phyloP scores from a whole-genome alignment of 2,329 filamentous ascomycete species.

The Talaromyces funiculosus region DNA sequence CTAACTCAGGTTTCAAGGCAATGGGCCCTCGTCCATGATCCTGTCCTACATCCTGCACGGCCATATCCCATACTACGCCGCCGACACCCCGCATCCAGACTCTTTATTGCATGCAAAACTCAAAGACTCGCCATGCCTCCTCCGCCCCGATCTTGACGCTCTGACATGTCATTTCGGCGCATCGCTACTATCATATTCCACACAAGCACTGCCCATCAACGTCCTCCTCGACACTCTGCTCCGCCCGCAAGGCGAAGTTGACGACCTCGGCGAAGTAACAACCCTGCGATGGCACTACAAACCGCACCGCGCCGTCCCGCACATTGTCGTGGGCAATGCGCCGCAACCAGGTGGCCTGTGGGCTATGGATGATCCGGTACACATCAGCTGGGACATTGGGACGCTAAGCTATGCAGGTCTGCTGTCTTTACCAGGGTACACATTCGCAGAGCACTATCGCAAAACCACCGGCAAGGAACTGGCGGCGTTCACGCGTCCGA shows the following conservation, averaged over 20 bases:
- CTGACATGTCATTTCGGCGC: conserved; percentile 54
- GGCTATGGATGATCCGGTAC: conserved; percentile 51
- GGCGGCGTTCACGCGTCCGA: conserved; percentile 51
- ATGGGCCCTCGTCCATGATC: conserved; percentile 57
- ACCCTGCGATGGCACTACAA: conserved; percentile 52
- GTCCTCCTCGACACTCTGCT: conserved; percentile 56
- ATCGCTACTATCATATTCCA: conserved; percentile 56
- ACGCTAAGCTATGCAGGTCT: conserved; percentile 58
- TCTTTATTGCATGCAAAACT: conserved; percentile 52
- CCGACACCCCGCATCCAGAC: conserved; percentile 50
- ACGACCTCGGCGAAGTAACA: conserved; percentile 45
- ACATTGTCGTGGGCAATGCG: conserved; percentile 51
- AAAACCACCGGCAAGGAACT: conserved; percentile 36
- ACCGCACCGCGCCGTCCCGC: conserved; percentile 47
- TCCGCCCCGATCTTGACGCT: conserved; percentile 43
- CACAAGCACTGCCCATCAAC: conserved; percentile 56
- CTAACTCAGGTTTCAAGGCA: conserved; percentile 39
- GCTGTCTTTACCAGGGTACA: conserved; percentile 56
- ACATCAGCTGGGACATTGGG: conserved; percentile 52
- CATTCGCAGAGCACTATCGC: conserved; percentile 50
- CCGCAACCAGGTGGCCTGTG: conserved; percentile 53
- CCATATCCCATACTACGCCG: conserved; percentile 52
- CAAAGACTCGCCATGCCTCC: conserved; percentile 40
- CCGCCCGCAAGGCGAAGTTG: conserved; percentile 54
- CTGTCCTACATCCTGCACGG: conserved; percentile 60